Evolutionary conservation across 1,284 basidiomycete species (phyloP), one percentile per base, ranked within the genome.

Genomic region (Phlebopus sp.): DNA sequence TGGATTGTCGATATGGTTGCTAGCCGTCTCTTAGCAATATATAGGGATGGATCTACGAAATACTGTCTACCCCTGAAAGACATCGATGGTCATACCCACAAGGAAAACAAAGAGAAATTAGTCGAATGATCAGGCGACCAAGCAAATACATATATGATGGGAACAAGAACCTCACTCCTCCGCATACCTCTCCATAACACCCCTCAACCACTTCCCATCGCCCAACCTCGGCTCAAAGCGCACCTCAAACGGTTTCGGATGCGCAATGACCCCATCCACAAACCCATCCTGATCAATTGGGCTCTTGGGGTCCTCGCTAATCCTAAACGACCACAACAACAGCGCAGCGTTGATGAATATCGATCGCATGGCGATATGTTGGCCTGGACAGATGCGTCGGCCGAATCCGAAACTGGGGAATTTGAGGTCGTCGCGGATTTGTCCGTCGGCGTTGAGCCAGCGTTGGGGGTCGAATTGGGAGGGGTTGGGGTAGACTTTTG

Each of bases 291-390:
- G 70, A 55, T 85, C 76, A 43, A 86, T 82, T 0, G 81, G 79
- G 2, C 69, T 64, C 1, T 63, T 59, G 0, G 76, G 74, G 56
- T 85, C 79, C 36, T 74, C 57, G 3, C 66, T 66, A 18, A 86
- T 69, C 0, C 63, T 69, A 69, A 85, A 85, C 0, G 82, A 77
- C 81, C 82, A 85, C 30, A 81, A 62, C 0, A 81, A 66, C 11
- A 82, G 69, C 1, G 81, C 79, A 0, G 78, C 74, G 50, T 82
- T 85, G 50, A 86, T 69, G 53, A 79, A 81, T 2, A 84, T 62
- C 4, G 82, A 84, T 7, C 79, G 76, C 23, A 50, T 75, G 8
- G 81, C 82, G 30, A 84, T 75, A 57, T 82, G 73, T 57, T 77
- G 75, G 0, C 83, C 83, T 0, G 82, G 82, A 52, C 83, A 86